phyloP scores from a whole-genome alignment of 2,329 filamentous ascomycete species.

The Seiridium unicorne region DNA sequence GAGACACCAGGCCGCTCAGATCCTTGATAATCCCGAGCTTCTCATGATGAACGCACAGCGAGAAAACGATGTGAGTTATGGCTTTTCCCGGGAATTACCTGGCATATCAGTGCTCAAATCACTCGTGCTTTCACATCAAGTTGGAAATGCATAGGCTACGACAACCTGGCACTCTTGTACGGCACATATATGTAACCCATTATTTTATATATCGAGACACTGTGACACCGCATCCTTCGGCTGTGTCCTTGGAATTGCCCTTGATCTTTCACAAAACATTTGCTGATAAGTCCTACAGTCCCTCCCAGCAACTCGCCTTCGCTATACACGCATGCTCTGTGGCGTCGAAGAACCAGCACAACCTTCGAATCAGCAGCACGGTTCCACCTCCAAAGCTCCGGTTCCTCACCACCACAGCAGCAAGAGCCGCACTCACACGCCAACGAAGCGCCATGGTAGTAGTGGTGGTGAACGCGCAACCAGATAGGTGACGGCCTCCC shows the following conservation, averaged over 20 bases:
- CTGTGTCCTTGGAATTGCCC: background rate
- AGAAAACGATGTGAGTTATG: slow-evolving; percentile 48
- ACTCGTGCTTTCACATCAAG: no score
- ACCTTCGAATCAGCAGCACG: background rate
- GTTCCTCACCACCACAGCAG: background rate
- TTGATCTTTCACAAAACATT: background rate
- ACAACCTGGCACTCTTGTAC: no score
- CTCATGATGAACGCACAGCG: slow-evolving; percentile 59
- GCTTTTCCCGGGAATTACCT: background rate
- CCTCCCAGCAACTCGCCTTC: slow-evolving; percentile 52
- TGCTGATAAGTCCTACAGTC: slow-evolving; percentile 37
- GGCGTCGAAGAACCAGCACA: slow-evolving; percentile 40
- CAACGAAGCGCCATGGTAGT: background rate
- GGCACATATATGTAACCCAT: no score
- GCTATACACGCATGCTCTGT: slow-evolving; percentile 56
- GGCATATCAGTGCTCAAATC: background rate
- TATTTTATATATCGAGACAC: no score
- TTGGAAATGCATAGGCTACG: no score
- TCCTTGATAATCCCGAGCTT: slow-evolving; percentile 56
- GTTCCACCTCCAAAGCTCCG: background rate
- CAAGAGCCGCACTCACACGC: background rate
- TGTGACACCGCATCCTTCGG: background rate
- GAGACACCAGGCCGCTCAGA: slow-evolving; percentile 47
- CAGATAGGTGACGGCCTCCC: background rate
- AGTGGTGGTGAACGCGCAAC: background rate